Evolutionary conservation across 75 land plant species (phyloP), one percentile per base, ranked within the genome.

Genomic region (Cunninghamia lanceolata): DNA sequence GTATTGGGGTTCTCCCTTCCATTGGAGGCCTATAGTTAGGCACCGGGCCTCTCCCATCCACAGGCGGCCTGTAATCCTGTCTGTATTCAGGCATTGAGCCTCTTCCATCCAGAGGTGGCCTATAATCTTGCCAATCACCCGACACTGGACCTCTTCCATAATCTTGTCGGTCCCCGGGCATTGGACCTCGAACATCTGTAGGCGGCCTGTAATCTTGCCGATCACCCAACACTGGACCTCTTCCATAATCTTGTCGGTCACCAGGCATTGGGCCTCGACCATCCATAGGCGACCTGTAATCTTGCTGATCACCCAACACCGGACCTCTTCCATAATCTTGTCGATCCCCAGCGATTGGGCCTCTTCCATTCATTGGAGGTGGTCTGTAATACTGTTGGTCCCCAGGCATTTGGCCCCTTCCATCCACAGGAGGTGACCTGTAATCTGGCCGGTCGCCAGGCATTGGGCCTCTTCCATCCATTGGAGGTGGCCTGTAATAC

Each of bases 81-180:
- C 53, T 17, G 10, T 82, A 43, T 43, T 6, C 53, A 6, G 83
- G 53, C 16, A 46, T 9, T 82, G 53, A 28, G 9, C 54, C 83
- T 46, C 53, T 82, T 82, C 53, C 50, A 47, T 82, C 84, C 19
- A 34, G 52, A 82, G 84, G 38, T 50, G 84, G 59, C 7, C 82
- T 78, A 21, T 78, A 78, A 78, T 78, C 82, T 78, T 78, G 82
- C 45, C 82, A 17, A 13, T 78, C 43, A 35, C 82, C 82, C 8
- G 59, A 45, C 35, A 47, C 14, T 40, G 59, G 59, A 7, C 13
- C 32, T 45, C 59, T 82, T 30, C 46, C 46, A 19, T 82, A 82
- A 82, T 78, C 46, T 78, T 78, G 46, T 42, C 11, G 43, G 8
- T 78, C 36, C 3, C 47, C 45, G 0, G 73, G 32, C 32, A 68